A percentile compares a stretch with the other conserved stretches of the same genome.
Evolutionary conservation across 2,329 filamentous ascomycete genomes (phyloP).

Genomic region (Metarhizium album): DNA sequence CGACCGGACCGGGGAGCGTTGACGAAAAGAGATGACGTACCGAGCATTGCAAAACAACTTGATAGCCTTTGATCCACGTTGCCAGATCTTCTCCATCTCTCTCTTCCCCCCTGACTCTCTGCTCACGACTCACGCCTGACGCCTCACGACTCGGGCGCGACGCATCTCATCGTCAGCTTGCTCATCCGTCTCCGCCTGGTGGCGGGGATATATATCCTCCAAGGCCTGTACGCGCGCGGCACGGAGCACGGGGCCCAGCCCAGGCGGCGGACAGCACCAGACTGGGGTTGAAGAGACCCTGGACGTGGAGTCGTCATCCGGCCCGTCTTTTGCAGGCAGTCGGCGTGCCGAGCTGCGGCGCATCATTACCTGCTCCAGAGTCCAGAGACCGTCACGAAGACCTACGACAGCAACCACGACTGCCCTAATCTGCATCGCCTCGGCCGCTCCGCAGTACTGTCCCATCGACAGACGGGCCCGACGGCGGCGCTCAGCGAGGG

Average conservation of each 20-base stretch:
- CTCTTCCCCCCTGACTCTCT: not conserved
- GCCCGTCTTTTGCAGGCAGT: not conserved
- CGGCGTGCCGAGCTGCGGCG: not conserved
- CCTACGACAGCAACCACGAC: too few relatives aligned
- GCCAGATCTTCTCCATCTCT: too few relatives aligned
- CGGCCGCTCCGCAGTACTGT: too few relatives aligned
- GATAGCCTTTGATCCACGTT: too few relatives aligned
- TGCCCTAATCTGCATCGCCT: too few relatives aligned
- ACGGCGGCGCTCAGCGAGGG: not conserved
- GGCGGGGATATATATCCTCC: conserved; percentile 6
- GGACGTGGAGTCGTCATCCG: not conserved
- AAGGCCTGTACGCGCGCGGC: not conserved
- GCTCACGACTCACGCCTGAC: not conserved
- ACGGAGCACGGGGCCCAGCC: not conserved
- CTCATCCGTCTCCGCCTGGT: not conserved
- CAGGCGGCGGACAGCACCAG: too few relatives aligned
- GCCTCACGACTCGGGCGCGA: not conserved
- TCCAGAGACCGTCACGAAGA: too few relatives aligned
- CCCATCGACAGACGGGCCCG: not conserved
- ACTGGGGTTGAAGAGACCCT: not conserved
- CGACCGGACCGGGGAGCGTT: too few relatives aligned
- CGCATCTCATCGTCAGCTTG: not conserved
- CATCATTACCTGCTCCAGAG: not conserved
- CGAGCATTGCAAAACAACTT: too few relatives aligned
- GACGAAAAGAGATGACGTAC: too few relatives aligned